Percentiles rank a stretch among this genome's conserved stretches.
phyloP scores from a whole-genome alignment of 1,284 basidiomycete species.

The Ceratobasidium sp. region DNA sequence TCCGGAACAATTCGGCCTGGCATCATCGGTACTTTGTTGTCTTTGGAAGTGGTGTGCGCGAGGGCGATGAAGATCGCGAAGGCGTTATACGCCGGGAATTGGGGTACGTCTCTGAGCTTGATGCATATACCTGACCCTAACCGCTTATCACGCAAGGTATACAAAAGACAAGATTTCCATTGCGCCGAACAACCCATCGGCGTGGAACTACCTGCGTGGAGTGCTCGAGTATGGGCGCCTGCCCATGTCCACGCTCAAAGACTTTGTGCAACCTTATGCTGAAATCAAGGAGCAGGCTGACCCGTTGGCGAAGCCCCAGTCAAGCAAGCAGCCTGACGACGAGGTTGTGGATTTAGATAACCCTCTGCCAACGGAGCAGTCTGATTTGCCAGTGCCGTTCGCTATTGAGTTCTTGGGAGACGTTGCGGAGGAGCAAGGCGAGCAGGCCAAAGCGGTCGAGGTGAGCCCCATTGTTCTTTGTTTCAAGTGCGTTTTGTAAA shows the following conservation, averaged over 20 bases:
- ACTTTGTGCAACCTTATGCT: conserved; percentile 75
- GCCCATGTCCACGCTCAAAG: conserved; percentile 65
- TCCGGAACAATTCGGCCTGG: conserved; percentile 98
- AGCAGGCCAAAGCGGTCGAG: conserved; percentile 60
- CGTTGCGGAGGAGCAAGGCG: conserved; percentile 68
- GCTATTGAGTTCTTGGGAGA: conserved; percentile 92
- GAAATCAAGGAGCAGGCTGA: conserved; percentile 46
- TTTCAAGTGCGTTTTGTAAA: conserved; percentile 41
- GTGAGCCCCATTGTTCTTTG: conserved; percentile 3
- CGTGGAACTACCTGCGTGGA: conserved; percentile 94
- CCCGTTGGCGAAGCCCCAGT: conserved; percentile 50
- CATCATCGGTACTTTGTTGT: conserved; percentile 95
- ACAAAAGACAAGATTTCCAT: conserved; percentile 81
- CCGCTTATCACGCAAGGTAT: conserved; percentile 52
- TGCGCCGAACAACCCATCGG: conserved; percentile 90
- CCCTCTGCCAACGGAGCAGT: conserved; percentile 70
- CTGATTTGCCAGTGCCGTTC: conserved; percentile 76
- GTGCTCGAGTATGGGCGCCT: conserved; percentile 68
- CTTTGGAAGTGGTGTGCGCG: conserved; percentile 73
- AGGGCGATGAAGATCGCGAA: conserved; percentile 67
- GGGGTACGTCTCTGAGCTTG: conserved; percentile 62
- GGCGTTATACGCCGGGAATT: conserved; percentile 73
- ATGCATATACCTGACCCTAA: conserved; percentile 39
- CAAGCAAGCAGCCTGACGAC: conserved; percentile 45
- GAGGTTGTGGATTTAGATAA: conserved; percentile 75